A percentile compares a stretch with the other conserved stretches of the same genome.
phyloP scores from a whole-genome alignment of 1,139 yeast genomes.

The Saccharomycopsis hybrid region DNA sequence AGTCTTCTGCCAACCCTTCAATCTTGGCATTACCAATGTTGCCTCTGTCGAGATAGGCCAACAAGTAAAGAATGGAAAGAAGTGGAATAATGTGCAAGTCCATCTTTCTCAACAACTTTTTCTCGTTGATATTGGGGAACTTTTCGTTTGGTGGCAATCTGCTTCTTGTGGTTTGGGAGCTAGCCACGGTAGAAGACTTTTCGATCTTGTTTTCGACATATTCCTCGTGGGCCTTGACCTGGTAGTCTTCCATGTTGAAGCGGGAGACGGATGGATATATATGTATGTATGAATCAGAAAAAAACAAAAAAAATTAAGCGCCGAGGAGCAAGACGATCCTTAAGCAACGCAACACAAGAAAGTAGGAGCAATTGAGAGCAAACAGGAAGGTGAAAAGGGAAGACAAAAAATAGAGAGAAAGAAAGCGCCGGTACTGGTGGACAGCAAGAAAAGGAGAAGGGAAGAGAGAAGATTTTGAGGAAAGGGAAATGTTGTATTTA shows the following conservation, averaged over 20 bases:
- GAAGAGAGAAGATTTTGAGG: no score
- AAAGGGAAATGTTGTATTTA: no score
- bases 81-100: constrained; percentile 43
- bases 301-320: no score
- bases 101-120: constrained; percentile 36
- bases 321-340: no score
- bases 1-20: constrained; percentile 49
- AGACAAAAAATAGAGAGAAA: no score
- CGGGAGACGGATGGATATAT: neutral
- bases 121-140: constrained; percentile 28
- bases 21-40: constrained; percentile 58
- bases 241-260: neutral
- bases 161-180: neutral
- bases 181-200: neutral
- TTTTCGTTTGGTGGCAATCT: constrained; percentile 16
- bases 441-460: no score
- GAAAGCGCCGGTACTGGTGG: no score
- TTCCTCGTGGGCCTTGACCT: constrained; percentile 15
- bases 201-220: constrained; percentile 3
- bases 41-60: constrained; percentile 53
- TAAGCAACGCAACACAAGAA: no score
- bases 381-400: no score
- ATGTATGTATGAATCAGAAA: neutral
- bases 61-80: constrained; percentile 44
- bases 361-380: no score